Evolutionary conservation across 495 filamentous ascomycete species (phyloP).

Genomic region (Monascus purpureus): DNA sequence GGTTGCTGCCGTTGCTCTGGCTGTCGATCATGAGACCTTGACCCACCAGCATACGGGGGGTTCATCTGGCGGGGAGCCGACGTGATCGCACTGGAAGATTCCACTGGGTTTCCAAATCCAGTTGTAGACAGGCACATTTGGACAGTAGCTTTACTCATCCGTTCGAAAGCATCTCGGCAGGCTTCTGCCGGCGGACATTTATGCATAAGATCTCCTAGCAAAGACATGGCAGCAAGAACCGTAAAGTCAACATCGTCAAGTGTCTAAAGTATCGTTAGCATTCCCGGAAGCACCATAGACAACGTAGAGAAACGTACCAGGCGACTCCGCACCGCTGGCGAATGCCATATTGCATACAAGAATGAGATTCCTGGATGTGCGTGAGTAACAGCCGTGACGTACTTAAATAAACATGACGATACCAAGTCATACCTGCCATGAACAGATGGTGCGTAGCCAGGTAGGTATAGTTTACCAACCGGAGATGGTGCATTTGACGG

Average conservation of each 20-base stretch:
- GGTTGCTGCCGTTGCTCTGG: constrained; percentile 14
- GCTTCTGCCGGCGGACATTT: constrained; percentile 72
- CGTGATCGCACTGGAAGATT: constrained; percentile 12
- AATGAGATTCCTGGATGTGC: constrained; percentile 62
- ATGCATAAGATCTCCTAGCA: constrained; percentile 57
- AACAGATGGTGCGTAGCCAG: constrained; percentile 95
- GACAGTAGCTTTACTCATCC: constrained; percentile 88
- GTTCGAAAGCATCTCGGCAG: constrained; percentile 86
- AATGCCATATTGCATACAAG: constrained; percentile 96
- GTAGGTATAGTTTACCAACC: constrained; percentile 91
- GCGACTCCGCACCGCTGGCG: constrained; percentile 67
- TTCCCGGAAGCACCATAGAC: not conserved
- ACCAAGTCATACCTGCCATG: constrained; percentile 81
- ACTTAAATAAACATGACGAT: no score
- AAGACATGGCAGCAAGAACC: constrained; percentile 87
- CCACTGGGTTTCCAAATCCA: constrained; percentile 51
- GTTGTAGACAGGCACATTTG: constrained; percentile 79
- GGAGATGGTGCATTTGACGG: constrained; percentile 72
- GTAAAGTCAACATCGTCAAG: constrained; percentile 96
- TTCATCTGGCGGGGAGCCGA: constrained; percentile 6
- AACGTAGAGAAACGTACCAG: constrained; percentile 44
- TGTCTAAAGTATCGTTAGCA: constrained; percentile 33
- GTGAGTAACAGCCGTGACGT: no score
- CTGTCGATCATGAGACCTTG: constrained; percentile 8
- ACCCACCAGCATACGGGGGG: constrained; percentile 10